phyloP scores from a whole-genome alignment of 2,329 filamentous ascomycete species.

The Ophiobolus disseminans region DNA sequence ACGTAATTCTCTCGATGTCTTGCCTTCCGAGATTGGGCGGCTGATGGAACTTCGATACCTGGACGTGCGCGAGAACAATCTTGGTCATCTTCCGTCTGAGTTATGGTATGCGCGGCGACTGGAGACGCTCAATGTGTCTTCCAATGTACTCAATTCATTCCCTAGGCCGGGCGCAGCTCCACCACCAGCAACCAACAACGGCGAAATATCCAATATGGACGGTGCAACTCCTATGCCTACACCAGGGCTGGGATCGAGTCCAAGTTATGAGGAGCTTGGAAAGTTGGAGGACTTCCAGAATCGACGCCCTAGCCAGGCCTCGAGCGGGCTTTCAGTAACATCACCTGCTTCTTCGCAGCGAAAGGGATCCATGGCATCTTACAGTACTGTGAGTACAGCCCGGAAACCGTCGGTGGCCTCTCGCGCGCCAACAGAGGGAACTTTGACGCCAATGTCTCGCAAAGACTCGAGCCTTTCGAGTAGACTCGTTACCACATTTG shows the following conservation, averaged over 20 bases:
- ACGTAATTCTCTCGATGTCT: conserved; percentile 82
- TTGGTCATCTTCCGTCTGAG: conserved; percentile 85
- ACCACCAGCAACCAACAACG: conserved; percentile 51
- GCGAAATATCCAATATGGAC: conserved; percentile 41
- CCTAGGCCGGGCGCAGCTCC: conserved; percentile 82
- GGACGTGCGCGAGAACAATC: conserved; percentile 92
- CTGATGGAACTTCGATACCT: conserved; percentile 83
- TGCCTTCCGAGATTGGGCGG: conserved; percentile 88
- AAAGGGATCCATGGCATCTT: conserved; percentile 85
- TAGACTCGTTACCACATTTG: conserved; percentile 84
- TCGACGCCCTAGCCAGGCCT: conserved; percentile 84
- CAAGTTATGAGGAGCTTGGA: conserved; percentile 80
- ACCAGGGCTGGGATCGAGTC: conserved; percentile 56
- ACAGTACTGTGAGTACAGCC: conserved; percentile 57
- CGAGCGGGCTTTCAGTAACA: conserved; percentile 73
- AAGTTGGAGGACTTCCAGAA: conserved; percentile 67
- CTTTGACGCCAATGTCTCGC: conserved; percentile 65
- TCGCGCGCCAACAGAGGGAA: conserved; percentile 65
- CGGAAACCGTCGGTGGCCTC: conserved; percentile 86
- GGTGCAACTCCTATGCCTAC: conserved; percentile 56
- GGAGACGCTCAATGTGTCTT: conserved; percentile 92
- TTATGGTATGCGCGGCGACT: conserved; percentile 95
- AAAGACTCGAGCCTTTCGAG: conserved; percentile 91
- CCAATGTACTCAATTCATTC: conserved; percentile 89
- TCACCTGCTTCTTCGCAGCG: conserved; percentile 71